Conservation (phyloP, 192 early-diverging fungal genomes). For the Fimicolochytrium jonesii region DNA sequence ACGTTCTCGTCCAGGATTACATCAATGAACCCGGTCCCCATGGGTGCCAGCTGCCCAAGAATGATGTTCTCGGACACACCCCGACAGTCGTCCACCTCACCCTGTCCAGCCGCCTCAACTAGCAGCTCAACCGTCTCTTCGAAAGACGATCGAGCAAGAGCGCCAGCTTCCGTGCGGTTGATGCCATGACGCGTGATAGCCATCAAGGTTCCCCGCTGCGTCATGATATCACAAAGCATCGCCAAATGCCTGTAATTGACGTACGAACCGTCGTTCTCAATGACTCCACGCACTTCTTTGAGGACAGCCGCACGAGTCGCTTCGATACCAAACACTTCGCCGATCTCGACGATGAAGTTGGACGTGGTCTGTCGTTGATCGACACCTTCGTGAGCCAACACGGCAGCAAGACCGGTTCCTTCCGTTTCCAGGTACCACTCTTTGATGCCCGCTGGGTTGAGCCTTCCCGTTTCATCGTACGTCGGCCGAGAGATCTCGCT, state of each 20-base stretch:
- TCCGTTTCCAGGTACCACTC: slow-evolving; percentile 90
- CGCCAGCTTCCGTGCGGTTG: slow-evolving; percentile 91
- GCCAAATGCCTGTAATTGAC: slow-evolving; percentile 98
- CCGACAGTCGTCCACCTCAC: slow-evolving; percentile 89
- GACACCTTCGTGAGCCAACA: slow-evolving; percentile 80
- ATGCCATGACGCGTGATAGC: slow-evolving; percentile 98
- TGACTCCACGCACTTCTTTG: slow-evolving; percentile 86
- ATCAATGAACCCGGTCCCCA: slow-evolving; percentile 93
- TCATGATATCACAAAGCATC: slow-evolving; percentile 95
- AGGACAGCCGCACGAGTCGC: slow-evolving; percentile 87
- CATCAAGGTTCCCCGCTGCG: slow-evolving; percentile 85
- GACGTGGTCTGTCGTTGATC: slow-evolving; percentile 77
- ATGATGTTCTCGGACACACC: slow-evolving; percentile 98
- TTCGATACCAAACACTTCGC: slow-evolving; percentile 92
- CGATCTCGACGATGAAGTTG: slow-evolving; percentile 90
- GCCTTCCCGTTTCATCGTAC: slow-evolving; percentile 2
- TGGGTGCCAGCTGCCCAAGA: slow-evolving; percentile 92
- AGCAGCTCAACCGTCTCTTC: slow-evolving; percentile 99
- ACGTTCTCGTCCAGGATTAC: slow-evolving; percentile 91
- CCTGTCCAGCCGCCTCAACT: slow-evolving; percentile 89
- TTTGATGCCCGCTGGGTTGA: slow-evolving; percentile 58
- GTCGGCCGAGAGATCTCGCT: slow-evolving; percentile 27
- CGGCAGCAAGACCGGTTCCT: slow-evolving; percentile 85
- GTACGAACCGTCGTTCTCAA: slow-evolving; percentile 94
- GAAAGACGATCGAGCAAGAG: slow-evolving; percentile 91